Evolutionary conservation across 257 asterid genomes (phyloP).

Genomic region (Nyctanthes arbortristis): DNA sequence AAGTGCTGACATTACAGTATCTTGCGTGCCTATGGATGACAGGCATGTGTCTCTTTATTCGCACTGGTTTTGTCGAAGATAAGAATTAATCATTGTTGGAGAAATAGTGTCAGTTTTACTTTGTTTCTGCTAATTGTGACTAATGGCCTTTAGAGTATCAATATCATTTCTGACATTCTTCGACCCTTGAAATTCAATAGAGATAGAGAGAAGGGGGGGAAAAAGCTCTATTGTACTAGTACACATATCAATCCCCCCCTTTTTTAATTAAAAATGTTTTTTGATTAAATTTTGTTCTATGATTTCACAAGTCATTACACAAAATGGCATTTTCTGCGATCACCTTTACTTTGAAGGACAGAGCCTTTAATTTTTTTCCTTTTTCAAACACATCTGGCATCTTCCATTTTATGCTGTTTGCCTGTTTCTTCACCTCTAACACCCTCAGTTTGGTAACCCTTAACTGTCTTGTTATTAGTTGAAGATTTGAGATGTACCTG

Average conservation of each 20-base stretch:
- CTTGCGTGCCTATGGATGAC: conserved; percentile 93
- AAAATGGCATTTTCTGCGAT: too few relatives aligned
- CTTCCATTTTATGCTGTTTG: background rate
- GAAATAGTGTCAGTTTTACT: background rate
- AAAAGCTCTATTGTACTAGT: too few relatives aligned
- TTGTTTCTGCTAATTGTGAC: too few relatives aligned
- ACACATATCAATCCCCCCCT: too few relatives aligned
- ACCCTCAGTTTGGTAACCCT: background rate
- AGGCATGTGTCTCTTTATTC: conserved; percentile 43
- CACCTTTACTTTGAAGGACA: too few relatives aligned
- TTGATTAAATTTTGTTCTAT: background rate
- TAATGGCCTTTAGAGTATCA: too few relatives aligned
- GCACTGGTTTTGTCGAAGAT: background rate
- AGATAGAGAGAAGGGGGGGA: background rate
- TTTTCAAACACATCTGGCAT: background rate
- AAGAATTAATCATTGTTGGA: background rate
- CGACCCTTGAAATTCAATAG: background rate
- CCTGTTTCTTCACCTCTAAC: background rate
- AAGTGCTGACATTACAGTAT: conserved; percentile 89
- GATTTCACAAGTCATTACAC: background rate
- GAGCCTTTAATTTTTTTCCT: too few relatives aligned
- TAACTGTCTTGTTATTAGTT: background rate
- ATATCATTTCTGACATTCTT: too few relatives aligned
- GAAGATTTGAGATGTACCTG: background rate
- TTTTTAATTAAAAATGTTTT: background rate